A percentile compares a stretch with the other conserved stretches of the same genome.
phyloP scores from a whole-genome alignment of 208 protist species.

The Novymonas esmeraldas region DNA sequence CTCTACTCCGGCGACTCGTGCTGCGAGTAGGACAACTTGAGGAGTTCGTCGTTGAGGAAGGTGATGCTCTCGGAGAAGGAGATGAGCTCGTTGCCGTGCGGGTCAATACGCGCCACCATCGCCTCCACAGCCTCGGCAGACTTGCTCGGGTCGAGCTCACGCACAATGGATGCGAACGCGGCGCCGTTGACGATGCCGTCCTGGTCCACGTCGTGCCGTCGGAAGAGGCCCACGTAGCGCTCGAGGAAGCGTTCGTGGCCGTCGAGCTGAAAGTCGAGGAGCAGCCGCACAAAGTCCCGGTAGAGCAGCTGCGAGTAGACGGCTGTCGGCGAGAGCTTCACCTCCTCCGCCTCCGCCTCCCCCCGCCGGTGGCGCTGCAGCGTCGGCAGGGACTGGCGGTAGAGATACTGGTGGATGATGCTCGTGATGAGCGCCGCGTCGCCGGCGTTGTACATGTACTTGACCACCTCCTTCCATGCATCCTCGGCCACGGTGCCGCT shows the following conservation, averaged over 20 bases:
- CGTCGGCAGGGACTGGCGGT: slow-evolving; percentile 34
- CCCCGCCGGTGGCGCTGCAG: slow-evolving; percentile 24
- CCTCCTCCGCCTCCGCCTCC: slow-evolving; percentile 11
- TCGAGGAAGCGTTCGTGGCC: slow-evolving; percentile 88
- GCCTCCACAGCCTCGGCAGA: slow-evolving; percentile 58
- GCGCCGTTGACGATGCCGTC: slow-evolving; percentile 81
- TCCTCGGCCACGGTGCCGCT: slow-evolving; percentile 58
- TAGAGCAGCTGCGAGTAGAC: slow-evolving; percentile 53
- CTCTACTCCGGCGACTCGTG: slow-evolving; percentile 9
- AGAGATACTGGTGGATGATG: slow-evolving; percentile 58
- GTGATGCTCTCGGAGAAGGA: slow-evolving; percentile 85
- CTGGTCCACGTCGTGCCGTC: slow-evolving; percentile 63
- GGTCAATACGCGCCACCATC: slow-evolving; percentile 68
- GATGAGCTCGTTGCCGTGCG: slow-evolving; percentile 75
- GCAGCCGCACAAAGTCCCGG: slow-evolving; percentile 68
- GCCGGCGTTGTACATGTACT: slow-evolving; percentile 90
- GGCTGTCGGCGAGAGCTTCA: slow-evolving; percentile 11
- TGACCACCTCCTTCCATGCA: slow-evolving; percentile 85
- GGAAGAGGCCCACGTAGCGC: slow-evolving; percentile 77
- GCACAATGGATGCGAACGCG: slow-evolving; percentile 69
- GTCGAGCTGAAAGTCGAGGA: slow-evolving; percentile 91
- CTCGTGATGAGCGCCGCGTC: slow-evolving; percentile 69
- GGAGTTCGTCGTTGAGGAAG: slow-evolving; percentile 71
- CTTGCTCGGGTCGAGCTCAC: slow-evolving; percentile 50
- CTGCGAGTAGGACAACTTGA: slow-evolving; percentile 31